Evolutionary conservation across 176 grass and related monocot genomes (phyloP), one percentile per base, ranked within the genome.

Genomic region (Eleusine coracana): DNA sequence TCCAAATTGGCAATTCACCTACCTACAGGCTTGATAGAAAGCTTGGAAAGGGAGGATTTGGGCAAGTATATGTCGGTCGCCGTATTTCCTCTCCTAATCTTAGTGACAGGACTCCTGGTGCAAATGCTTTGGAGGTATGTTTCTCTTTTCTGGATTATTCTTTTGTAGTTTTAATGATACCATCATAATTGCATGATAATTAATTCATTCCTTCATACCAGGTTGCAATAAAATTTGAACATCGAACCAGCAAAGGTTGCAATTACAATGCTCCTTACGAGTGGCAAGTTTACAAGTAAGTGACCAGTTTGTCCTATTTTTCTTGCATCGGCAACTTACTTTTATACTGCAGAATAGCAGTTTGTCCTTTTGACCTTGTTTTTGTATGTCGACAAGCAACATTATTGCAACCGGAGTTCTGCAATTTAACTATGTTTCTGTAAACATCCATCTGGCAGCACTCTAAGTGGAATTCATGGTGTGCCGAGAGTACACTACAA

Each of bases 211-310:
- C 9, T 46, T 59, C 68, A 48, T 82, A 64, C 60, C 55, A 97
- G 92, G 90, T 97, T 75, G 95, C 95, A 63, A 76, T 94, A 64
- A 97, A 97, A 87, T 97, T 97, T 86, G 95, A 97, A 83, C 95
- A 97, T 42, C 84, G 90, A 71, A 94, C 83, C 49, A 97, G 95
- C 83, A 94, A 94, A 94, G 90, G 95, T 65, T 97, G 95, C 78
- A 97, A 84, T 71, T 87, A 91, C 45, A 79, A 88, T 73, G 91
- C 92, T 72, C 95, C 95, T 49, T 97, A 97, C 34, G 95, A 97
- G 89, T 97, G 95, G 95, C 90, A 97, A 77, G 92, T 92, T 54
- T 97, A 94, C 81, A 94, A 92, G 92, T 97, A 75, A 89, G 88
- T 92, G 21, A 7, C 36, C 1, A 15, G 14, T 58, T 73, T 73